Evolutionary conservation across 345 rosid genomes (phyloP).

Genomic region (Syzygium jambos): DNA sequence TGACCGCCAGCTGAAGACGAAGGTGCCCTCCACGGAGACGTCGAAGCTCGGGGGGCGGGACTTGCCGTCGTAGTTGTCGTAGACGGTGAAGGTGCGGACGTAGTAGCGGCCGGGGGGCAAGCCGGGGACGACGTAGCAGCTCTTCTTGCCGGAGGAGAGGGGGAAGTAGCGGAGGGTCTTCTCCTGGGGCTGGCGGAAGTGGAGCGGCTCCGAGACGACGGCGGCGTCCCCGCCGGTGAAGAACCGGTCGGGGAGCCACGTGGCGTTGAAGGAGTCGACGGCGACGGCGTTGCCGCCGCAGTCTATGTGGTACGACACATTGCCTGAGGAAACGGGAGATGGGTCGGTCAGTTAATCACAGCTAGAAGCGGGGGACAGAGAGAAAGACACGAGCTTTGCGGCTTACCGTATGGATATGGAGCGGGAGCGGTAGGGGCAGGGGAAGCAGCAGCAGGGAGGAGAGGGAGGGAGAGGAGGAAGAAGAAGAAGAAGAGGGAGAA

Average conservation of each 20-base stretch:
- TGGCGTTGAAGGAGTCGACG: conserved; percentile 52
- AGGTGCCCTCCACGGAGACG: conserved; percentile 82
- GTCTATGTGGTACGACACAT: conserved; percentile 61
- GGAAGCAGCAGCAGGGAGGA: not conserved
- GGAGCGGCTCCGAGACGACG: conserved; percentile 91
- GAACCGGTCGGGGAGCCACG: conserved; percentile 73
- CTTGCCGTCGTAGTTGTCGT: conserved; percentile 92
- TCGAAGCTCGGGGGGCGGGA: conserved; percentile 85
- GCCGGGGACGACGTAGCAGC: conserved; percentile 72
- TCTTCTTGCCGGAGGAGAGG: conserved; percentile 85
- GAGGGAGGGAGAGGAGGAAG: not conserved
- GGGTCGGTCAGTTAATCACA: not conserved
- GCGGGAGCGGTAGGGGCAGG: not conserved
- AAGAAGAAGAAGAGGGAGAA: not conserved
- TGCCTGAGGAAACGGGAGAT: not conserved
- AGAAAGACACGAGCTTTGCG: not conserved
- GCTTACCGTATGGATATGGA: conserved; percentile 10
- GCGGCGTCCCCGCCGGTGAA: conserved; percentile 69
- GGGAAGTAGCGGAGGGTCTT: conserved; percentile 93
- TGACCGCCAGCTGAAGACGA: conserved; percentile 87
- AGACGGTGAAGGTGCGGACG: conserved; percentile 88
- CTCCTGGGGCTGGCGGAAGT: conserved; percentile 64
- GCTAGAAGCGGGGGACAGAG: not conserved
- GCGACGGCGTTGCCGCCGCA: conserved; percentile 64
- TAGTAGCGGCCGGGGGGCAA: conserved; percentile 84